Conservation (phyloP, 306 rosid species). For the Cucurbita ficifolia region DNA sequence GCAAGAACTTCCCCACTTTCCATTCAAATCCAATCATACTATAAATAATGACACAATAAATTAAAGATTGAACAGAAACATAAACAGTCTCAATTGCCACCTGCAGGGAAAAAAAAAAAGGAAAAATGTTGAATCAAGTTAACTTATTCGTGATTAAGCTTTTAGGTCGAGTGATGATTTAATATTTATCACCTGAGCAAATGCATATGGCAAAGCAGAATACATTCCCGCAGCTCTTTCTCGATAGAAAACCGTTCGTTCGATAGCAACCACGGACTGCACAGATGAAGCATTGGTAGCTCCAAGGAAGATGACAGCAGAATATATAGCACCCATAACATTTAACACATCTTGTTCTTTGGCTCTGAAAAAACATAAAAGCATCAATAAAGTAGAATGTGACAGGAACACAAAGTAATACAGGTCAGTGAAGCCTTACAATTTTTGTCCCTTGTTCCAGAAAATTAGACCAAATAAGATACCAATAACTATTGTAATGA, state of each 20-base stretch:
- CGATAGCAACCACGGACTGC: slow-evolving; percentile 25
- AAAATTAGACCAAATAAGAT: slow-evolving; percentile 23
- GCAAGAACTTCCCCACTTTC: slow-evolving; percentile 12
- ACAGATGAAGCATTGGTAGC: slow-evolving; percentile 20
- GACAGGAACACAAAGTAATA: not conserved
- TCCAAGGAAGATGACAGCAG: slow-evolving; percentile 32
- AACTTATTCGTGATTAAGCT: not conserved
- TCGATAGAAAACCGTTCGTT: slow-evolving; percentile 31
- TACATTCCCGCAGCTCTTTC: slow-evolving; percentile 41
- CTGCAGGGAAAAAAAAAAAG: slow-evolving; percentile 8
- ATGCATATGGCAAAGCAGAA: slow-evolving; percentile 29
- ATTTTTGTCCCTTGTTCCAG: slow-evolving; percentile 30
- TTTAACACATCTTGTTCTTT: slow-evolving; percentile 28
- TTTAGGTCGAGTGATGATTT: not conserved
- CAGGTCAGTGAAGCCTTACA: slow-evolving; percentile 11
- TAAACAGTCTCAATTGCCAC: slow-evolving; percentile 29
- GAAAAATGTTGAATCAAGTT: not conserved
- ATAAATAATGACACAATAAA: slow-evolving; percentile 21
- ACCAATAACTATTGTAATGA: slow-evolving; percentile 23
- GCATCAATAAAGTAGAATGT: not conserved
- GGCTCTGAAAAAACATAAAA: slow-evolving; percentile 11
- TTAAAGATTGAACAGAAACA: slow-evolving; percentile 17
- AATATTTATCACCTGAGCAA: slow-evolving; percentile 24
- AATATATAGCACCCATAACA: slow-evolving; percentile 29
- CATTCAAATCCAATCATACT: slow-evolving; percentile 32